A percentile compares a stretch with the other conserved stretches of the same genome.
Evolutionary conservation across 2,329 filamentous ascomycete species (phyloP).

Genomic region (Neopestalotiopsis clavispora): DNA sequence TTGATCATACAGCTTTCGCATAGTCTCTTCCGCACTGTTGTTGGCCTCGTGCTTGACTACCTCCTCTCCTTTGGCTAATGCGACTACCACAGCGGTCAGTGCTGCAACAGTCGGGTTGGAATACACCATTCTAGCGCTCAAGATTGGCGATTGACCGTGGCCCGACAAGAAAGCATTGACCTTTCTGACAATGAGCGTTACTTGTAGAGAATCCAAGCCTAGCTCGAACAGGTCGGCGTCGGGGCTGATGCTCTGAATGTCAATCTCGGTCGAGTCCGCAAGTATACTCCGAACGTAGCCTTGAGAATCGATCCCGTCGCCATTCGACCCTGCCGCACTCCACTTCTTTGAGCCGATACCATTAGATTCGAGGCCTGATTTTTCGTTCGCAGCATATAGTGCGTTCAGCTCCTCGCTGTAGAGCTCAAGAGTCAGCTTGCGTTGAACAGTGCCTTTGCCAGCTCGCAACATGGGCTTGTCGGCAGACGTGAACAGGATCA

Average conservation of each 20-base stretch:
- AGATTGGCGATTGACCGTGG: slow-evolving; percentile 11
- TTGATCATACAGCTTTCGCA: slow-evolving; percentile 21
- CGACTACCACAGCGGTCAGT: slow-evolving; percentile 20
- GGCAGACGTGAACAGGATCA: slow-evolving; percentile 35
- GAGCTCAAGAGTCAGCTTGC: slow-evolving; percentile 31
- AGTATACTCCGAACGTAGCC: slow-evolving; percentile 21
- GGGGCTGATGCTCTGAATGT: slow-evolving; percentile 10
- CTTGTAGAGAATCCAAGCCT: slow-evolving; percentile 29
- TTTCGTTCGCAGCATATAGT: slow-evolving; percentile 31
- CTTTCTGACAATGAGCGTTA: slow-evolving; percentile 18
- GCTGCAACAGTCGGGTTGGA: slow-evolving; percentile 22
- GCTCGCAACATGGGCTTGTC: slow-evolving; percentile 38
- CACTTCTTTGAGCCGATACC: not conserved
- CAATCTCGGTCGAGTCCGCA: slow-evolving; percentile 21
- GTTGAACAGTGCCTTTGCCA: slow-evolving; percentile 42
- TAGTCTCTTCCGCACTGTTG: not conserved
- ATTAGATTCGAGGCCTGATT: not conserved
- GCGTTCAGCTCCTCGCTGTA: slow-evolving; percentile 37
- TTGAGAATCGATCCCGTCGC: slow-evolving; percentile 4
- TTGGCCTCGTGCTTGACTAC: slow-evolving; percentile 10
- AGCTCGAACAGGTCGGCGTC: slow-evolving; percentile 25
- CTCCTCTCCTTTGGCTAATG: not conserved
- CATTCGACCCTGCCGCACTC: not conserved
- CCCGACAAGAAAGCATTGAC: slow-evolving; percentile 20
- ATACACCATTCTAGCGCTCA: slow-evolving; percentile 21